Evolutionary conservation across 2,329 filamentous ascomycete species (phyloP).

Genomic region (Tolypocladium cylindrosporum): DNA sequence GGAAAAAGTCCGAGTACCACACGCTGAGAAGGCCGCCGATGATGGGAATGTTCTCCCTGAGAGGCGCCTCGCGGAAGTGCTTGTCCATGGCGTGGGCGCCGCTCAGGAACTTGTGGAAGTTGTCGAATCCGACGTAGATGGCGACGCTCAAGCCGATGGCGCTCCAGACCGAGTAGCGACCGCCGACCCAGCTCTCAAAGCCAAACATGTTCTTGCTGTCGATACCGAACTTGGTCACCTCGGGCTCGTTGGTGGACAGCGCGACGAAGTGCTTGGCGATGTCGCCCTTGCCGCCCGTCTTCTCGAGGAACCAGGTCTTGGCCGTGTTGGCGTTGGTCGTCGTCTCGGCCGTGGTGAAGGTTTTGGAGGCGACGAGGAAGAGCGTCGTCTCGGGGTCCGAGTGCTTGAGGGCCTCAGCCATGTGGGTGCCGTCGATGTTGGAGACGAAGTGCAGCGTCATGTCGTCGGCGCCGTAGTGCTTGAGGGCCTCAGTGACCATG

Average conservation of each 20-base stretch:
- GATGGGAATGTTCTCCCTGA: conserved; percentile 90
- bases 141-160: conserved; percentile 93
- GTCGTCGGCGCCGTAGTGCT: conserved; percentile 79
- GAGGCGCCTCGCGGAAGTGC: conserved; percentile 85
- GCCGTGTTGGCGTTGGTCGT: conserved; percentile 94
- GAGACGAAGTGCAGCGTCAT: conserved; percentile 96
- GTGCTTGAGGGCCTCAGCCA: conserved; percentile 79
- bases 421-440: conserved; percentile 98
- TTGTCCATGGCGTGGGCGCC: conserved; percentile 97
- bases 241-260: conserved; percentile 86
- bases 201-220: conserved; percentile 99
- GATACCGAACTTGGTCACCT: conserved; percentile 98
- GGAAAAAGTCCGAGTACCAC: conserved; percentile 99
- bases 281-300: conserved; percentile 63
- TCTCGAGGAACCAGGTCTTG: conserved; percentile 92
- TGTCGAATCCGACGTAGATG: conserved; percentile 92
- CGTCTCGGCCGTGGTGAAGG: conserved; percentile 97
- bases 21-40: conserved; percentile 89
- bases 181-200: conserved; percentile 97
- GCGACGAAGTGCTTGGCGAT: conserved; percentile 99
- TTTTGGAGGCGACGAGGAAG: conserved; percentile 97
- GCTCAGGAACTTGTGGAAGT: conserved; percentile 92
- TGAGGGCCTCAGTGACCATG: conserved; percentile 97
- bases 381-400: conserved; percentile 97
- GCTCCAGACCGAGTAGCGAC: conserved; percentile 97